phyloP scores from a whole-genome alignment of 805 yeast genomes.

The Nakazawaea holstii region DNA sequence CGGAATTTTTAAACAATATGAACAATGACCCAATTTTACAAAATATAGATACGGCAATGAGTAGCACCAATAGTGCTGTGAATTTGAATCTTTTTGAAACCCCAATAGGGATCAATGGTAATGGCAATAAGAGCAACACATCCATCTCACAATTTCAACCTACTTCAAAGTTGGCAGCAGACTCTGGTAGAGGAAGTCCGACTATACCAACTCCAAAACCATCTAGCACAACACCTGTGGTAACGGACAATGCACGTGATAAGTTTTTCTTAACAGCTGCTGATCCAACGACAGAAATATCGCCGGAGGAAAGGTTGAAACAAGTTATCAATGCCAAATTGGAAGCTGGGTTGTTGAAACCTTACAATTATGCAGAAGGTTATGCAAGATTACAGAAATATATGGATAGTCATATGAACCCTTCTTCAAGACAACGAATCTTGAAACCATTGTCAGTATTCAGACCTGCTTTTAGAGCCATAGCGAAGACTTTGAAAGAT shows the following conservation, averaged over 20 bases:
- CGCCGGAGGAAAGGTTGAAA: constrained; percentile 89
- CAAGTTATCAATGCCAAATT: constrained; percentile 92
- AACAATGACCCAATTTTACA: constrained; percentile 31
- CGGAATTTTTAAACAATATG: constrained; percentile 50
- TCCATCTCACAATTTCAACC: constrained; percentile 3
- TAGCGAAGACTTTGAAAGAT: constrained; percentile 84
- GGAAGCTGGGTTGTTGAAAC: constrained; percentile 88
- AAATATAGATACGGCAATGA: constrained; percentile 23
- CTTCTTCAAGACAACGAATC: constrained; percentile 76
- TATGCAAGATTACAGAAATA: constrained; percentile 84
- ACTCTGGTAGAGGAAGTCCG: not conserved
- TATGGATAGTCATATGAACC: constrained; percentile 90
- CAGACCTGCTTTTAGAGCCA: constrained; percentile 90
- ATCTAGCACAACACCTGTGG: constrained; percentile 20
- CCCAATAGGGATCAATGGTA: not conserved
- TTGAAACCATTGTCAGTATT: constrained; percentile 79
- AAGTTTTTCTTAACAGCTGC: constrained; percentile 95
- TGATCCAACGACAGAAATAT: constrained; percentile 90
- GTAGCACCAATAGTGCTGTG: constrained; percentile 4
- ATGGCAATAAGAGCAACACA: not conserved
- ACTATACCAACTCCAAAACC: not conserved
- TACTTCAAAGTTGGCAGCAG: not conserved
- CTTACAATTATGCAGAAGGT: constrained; percentile 91
- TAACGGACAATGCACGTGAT: constrained; percentile 79
- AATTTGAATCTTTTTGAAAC: constrained; percentile 5